These are phyloP conservation scores for Plectosphaerella cucumerina DNA, from an alignment of 2,329 filamentous ascomycete genomes.

Conservation along the genomic window DNA sequence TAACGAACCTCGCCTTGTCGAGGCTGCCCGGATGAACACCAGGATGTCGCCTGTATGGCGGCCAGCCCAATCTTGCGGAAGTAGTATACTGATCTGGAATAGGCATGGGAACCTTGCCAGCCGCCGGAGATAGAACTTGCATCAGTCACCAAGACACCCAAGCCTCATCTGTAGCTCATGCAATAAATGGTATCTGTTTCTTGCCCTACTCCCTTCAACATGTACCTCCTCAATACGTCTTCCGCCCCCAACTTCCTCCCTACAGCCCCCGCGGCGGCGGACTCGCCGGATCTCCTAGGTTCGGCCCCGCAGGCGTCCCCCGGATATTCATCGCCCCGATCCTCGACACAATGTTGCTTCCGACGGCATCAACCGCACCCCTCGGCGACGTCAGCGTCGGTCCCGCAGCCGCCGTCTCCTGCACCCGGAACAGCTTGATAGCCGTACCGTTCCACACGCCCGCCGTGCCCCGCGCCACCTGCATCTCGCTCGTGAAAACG, in stretches of 20 bases:
- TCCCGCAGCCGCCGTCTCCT: conserved; percentile 75
- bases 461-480: conserved; percentile 78
- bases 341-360: conserved; percentile 80
- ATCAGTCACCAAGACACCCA: no score
- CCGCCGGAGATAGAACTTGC: no score
- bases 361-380: conserved; percentile 89
- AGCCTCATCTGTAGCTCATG: no score
- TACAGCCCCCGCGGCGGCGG: conserved; percentile 3
- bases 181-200: no score
- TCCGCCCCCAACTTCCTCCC: background rate
- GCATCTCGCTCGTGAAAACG: conserved; percentile 86
- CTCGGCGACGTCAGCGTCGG: conserved; percentile 80
- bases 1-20: no score
- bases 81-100: no score
- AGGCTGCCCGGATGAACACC: no score
- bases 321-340: conserved; percentile 78
- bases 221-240: background rate
- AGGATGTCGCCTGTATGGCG: no score
- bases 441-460: conserved; percentile 92
- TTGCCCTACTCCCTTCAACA: background rate
- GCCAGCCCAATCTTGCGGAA: no score
- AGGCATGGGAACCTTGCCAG: no score
- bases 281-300: background rate
- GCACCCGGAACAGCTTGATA: conserved; percentile 85
- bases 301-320: conserved; percentile 28